A percentile compares a stretch with the other conserved stretches of the same genome.
Evolutionary conservation across 2,329 filamentous ascomycete species (phyloP).

Genomic region (Fusarium proliferatum): DNA sequence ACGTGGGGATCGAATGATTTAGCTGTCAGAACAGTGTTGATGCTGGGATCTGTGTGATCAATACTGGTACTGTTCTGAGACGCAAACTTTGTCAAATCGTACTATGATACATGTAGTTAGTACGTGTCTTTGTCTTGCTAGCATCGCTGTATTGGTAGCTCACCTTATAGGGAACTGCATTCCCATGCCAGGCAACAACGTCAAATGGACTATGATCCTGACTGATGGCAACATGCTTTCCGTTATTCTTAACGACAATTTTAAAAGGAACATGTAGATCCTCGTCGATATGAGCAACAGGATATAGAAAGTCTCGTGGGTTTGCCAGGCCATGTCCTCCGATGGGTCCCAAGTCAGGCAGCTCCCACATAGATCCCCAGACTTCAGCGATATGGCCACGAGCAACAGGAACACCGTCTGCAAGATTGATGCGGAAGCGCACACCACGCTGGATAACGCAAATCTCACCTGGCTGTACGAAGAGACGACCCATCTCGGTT

Average conservation of each 20-base stretch:
- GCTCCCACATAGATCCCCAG: slow-evolving; percentile 22
- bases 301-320: slow-evolving; percentile 16
- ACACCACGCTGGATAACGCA: slow-evolving; percentile 11
- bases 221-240: slow-evolving; percentile 13
- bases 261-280: background rate
- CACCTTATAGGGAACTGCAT: slow-evolving; percentile 22
- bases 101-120: background rate
- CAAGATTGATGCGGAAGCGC: background rate
- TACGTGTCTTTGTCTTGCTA: accelerated
- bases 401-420: background rate
- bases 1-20: slow-evolving; percentile 7
- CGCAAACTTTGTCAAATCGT: slow-evolving; percentile 21
- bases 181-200: slow-evolving; percentile 25
- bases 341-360: slow-evolving; percentile 1
- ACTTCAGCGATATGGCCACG: slow-evolving; percentile 12
- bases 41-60: slow-evolving; percentile 14
- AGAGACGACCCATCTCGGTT: slow-evolving; percentile 7
- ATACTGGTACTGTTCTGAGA: slow-evolving; percentile 10
- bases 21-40: slow-evolving; percentile 17
- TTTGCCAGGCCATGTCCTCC: slow-evolving; percentile 20
- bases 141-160: accelerated
- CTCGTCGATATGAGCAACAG: slow-evolving; percentile 8
- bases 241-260: slow-evolving; percentile 11
- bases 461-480: slow-evolving; percentile 13
- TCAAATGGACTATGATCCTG: slow-evolving; percentile 26